Conservation (phyloP, 2,329 filamentous ascomycete genomes). For the Bisporella sp. region DNA sequence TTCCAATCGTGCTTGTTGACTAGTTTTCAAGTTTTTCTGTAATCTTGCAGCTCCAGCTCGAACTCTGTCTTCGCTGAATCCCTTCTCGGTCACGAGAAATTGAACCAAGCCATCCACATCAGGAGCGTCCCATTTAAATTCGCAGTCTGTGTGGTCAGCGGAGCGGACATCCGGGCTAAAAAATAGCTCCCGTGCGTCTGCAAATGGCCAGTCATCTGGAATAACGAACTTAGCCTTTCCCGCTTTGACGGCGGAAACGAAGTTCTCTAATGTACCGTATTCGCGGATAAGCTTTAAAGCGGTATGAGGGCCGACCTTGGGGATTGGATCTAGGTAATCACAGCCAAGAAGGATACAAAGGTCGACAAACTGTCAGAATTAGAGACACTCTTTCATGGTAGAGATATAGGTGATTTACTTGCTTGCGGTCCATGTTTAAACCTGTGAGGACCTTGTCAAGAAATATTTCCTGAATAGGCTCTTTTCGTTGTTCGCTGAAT, state of each 20-base stretch:
- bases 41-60: slow-evolving; percentile 69
- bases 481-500: slow-evolving; percentile 94
- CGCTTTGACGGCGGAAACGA: slow-evolving; percentile 73
- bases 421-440: slow-evolving; percentile 76
- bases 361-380: slow-evolving; percentile 71
- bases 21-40: slow-evolving; percentile 84
- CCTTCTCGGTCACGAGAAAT: slow-evolving; percentile 89
- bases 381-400: not conserved
- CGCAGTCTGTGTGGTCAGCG: slow-evolving; percentile 79
- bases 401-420: slow-evolving; percentile 45
- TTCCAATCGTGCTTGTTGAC: slow-evolving; percentile 85
- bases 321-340: slow-evolving; percentile 94
- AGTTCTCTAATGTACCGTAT: slow-evolving; percentile 77
- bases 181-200: slow-evolving; percentile 87
- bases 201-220: slow-evolving; percentile 95
- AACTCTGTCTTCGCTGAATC: slow-evolving; percentile 93
- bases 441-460: slow-evolving; percentile 82
- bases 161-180: slow-evolving; percentile 80
- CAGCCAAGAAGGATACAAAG: slow-evolving; percentile 96
- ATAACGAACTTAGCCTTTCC: slow-evolving; percentile 74
- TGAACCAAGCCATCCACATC: slow-evolving; percentile 85
- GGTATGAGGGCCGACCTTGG: slow-evolving; percentile 86
- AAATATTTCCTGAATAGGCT: slow-evolving; percentile 93
- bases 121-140: slow-evolving; percentile 96
- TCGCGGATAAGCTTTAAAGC: slow-evolving; percentile 93